These are phyloP conservation scores for Penicillium silybi DNA, from an alignment of 495 filamentous ascomycete genomes.

Conservation along the genomic window DNA sequence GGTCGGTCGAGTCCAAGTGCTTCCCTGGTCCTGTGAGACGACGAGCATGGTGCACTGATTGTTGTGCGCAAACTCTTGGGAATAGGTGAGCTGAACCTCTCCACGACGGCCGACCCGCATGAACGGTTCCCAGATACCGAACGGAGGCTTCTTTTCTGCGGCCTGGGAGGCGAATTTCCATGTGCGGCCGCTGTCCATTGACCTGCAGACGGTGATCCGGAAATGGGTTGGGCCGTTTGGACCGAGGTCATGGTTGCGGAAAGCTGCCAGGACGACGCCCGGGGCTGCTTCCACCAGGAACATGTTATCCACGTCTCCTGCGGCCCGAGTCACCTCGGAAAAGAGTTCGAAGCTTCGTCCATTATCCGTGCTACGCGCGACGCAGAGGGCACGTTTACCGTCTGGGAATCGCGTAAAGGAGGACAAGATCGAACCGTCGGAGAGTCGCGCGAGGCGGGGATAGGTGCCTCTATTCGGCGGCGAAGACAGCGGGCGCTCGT, in stretches of 20 bases:
- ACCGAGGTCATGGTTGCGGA: conserved; percentile 55
- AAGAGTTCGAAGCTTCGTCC: conserved; percentile 33
- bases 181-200: conserved; percentile 47
- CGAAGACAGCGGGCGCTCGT: conserved; percentile 38
- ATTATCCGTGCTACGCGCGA: conserved; percentile 36
- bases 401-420: conserved; percentile 38
- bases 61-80: conserved; percentile 47
- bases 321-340: conserved; percentile 35
- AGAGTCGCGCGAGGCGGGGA: conserved; percentile 34
- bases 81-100: conserved; percentile 56
- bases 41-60: conserved; percentile 61
- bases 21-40: conserved; percentile 51
- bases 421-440: conserved; percentile 39
- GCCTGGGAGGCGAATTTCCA: conserved; percentile 57
- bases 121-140: conserved; percentile 62
- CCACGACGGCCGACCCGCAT: conserved; percentile 47
- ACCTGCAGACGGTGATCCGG: conserved; percentile 59
- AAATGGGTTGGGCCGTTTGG: conserved; percentile 41
- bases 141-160: conserved; percentile 34
- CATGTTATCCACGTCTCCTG: conserved; percentile 56
- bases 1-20: conserved; percentile 43
- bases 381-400: conserved; percentile 24
- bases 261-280: conserved; percentile 50
- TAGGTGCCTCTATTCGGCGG: conserved; percentile 42
- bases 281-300: conserved; percentile 51